Evolutionary conservation across 306 rosid species (phyloP), one percentile per base, ranked within the genome.

Genomic region (Argentina anserina): DNA sequence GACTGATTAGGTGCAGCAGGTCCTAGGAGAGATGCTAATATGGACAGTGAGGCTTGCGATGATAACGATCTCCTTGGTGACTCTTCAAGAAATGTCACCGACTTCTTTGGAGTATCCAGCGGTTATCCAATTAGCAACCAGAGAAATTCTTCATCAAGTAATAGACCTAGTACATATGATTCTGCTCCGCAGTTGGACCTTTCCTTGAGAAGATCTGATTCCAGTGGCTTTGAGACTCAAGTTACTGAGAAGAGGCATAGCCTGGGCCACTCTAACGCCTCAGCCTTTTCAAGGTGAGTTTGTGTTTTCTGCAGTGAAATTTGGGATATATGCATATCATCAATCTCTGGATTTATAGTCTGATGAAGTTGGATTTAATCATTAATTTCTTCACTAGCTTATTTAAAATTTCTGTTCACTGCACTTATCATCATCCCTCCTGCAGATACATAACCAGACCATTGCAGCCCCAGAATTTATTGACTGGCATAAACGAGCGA

Each of bases 261-360:
- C 78, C 81, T 95, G 70, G 85, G 84, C 79, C 91, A 86, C 65
- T 95, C 97, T 45, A 86, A 84, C 78, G 85, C 85, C 65, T 95
- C 97, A 9, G 99, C 99, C 78, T 95, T 95, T 82, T 81, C 92
- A 56, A 77, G 97, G 99, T 92, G 80, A 65, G 79, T 65, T 41
- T 71, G 41, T 52, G 61, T 59, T 72, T 47, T 70, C 8, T 6
- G 53, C 12, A 1, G 10, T 69, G 23, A 43, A 21, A 31, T 76
- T 43, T 58, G 73, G 59, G 67, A 53, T 17, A 13, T 31, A 17
- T 36, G 55, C 14, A 65, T 64, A 5, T 59, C 26, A 18, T 7
- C 25, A 58, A 13, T 29, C 21, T 12, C 9, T 55, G 31, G 14
- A 47, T 55, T 4, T 55, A 55, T 8, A 26, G 62, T 3, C 13